Evolutionary conservation across 106 monocot species (phyloP).

Genomic region (Phalaenopsis equestris): DNA sequence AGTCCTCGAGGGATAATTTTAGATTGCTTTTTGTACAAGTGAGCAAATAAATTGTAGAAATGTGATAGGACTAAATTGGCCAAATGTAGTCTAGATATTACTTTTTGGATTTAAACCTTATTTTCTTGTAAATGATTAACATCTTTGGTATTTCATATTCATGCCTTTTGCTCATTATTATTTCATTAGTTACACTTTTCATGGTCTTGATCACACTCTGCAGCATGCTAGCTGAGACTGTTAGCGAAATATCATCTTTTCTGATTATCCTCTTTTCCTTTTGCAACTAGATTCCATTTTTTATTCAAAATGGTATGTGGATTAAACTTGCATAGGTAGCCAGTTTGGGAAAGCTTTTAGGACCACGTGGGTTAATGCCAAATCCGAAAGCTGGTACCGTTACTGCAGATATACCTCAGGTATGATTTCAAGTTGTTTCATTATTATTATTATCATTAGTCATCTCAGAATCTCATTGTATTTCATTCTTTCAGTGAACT

Average conservation of each 20-base stretch:
- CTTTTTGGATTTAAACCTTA: no score
- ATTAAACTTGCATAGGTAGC: slow-evolving; percentile 52
- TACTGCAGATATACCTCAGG: slow-evolving; percentile 82
- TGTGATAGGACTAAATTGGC: no score
- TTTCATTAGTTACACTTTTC: neutral
- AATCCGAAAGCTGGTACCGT: slow-evolving; percentile 98
- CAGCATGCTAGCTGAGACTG: neutral
- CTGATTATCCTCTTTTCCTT: neutral
- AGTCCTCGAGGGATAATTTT: no score
- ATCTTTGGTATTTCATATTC: neutral
- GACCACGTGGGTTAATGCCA: slow-evolving; percentile 97
- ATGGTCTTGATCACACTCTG: neutral
- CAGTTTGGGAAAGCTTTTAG: slow-evolving; percentile 87
- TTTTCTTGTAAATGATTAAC: neutral
- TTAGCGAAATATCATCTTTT: neutral
- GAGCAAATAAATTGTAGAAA: no score
- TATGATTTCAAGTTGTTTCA: slow-evolving; percentile 19
- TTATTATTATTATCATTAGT: neutral
- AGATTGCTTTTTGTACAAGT: no score
- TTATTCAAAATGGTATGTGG: neutral
- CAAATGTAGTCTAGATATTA: no score
- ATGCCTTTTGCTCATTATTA: neutral
- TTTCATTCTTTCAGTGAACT: neutral
- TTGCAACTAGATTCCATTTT: neutral
- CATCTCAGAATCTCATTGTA: neutral